phyloP scores from a whole-genome alignment of 495 filamentous ascomycete genomes.

The Trichoderma virens region DNA sequence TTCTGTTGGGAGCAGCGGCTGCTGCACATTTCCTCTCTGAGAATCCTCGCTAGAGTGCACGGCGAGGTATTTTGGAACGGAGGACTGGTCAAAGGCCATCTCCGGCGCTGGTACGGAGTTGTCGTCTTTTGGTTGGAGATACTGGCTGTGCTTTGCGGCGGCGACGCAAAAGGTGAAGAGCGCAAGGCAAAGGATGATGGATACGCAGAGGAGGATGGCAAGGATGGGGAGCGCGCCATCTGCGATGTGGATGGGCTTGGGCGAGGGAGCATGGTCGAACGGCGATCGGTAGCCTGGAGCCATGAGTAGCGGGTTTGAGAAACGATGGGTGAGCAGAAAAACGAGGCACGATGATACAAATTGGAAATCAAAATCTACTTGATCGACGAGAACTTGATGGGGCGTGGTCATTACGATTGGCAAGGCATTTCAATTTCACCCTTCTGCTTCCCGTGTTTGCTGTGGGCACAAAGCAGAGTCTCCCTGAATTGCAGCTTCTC shows the following conservation, averaged over 20 bases:
- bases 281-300: background rate
- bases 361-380: too few species aligned
- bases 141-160: background rate
- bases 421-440: background rate
- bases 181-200: background rate
- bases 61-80: background rate
- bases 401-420: background rate
- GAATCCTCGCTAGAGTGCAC: background rate
- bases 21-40: background rate
- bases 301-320: too few species aligned
- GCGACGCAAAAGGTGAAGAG: background rate
- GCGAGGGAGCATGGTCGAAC: background rate
- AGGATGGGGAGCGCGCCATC: background rate
- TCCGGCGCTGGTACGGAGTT: background rate
- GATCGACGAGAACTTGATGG: background rate
- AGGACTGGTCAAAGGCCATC: background rate
- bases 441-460: background rate
- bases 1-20: background rate
- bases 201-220: background rate
- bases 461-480: background rate
- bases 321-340: too few species aligned
- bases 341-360: too few species aligned
- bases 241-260: background rate
- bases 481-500: background rate
- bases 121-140: background rate